Conservation (phyloP, 495 filamentous ascomycete species). For the Aspergillus carlsbadensis region DNA sequence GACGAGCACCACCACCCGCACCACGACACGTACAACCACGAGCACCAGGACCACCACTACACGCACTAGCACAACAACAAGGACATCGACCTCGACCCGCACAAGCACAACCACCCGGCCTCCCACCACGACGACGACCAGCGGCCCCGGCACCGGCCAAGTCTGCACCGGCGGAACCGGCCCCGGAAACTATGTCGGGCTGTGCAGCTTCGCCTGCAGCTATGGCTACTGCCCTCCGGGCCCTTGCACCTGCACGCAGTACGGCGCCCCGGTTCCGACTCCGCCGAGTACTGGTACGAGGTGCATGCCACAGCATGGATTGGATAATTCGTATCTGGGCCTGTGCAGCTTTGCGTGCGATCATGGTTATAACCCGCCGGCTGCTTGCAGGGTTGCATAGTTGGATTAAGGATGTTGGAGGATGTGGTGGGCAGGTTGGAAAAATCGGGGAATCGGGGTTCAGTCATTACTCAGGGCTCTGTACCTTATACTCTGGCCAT, state of each 20-base stretch:
- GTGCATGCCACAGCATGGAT: slow-evolving; percentile 29
- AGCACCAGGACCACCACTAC: slow-evolving; percentile 7
- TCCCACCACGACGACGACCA: slow-evolving; percentile 9
- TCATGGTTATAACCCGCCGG: slow-evolving; percentile 42
- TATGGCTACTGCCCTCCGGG: slow-evolving; percentile 42
- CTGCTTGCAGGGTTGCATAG: slow-evolving; percentile 28
- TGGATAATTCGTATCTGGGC: slow-evolving; percentile 37
- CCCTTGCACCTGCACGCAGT: slow-evolving; percentile 38
- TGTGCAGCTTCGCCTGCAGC: slow-evolving; percentile 41
- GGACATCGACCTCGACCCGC: slow-evolving; percentile 16
- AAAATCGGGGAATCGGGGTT: too few species aligned
- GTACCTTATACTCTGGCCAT: too few species aligned
- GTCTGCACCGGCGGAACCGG: slow-evolving; percentile 38
- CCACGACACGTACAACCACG: slow-evolving; percentile 8
- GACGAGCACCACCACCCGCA: neutral
- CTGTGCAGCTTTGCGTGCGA: slow-evolving; percentile 44
- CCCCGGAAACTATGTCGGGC: slow-evolving; percentile 39
- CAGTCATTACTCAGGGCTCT: neutral
- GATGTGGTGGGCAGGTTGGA: too few species aligned
- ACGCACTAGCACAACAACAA: slow-evolving; percentile 9
- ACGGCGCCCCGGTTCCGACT: slow-evolving; percentile 27
- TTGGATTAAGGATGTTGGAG: too few species aligned
- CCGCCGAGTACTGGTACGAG: slow-evolving; percentile 22
- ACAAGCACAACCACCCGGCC: slow-evolving; percentile 16
- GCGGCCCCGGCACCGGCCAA: neutral